These are phyloP conservation scores for Aspergillus versicolor DNA, from an alignment of 2,329 filamentous ascomycete genomes.

Conservation along the genomic window DNA sequence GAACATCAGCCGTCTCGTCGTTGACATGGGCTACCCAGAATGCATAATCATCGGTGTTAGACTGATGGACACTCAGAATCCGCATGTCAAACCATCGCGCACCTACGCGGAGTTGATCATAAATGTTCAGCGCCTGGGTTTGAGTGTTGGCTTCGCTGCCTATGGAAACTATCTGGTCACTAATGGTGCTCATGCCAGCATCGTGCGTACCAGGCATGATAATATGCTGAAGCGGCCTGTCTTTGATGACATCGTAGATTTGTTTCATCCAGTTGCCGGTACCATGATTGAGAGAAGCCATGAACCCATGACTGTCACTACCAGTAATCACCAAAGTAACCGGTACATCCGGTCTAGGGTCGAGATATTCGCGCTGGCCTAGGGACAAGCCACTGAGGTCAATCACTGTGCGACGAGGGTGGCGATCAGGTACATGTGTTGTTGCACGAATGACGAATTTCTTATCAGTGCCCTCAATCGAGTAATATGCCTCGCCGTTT, in stretches of 20 bases:
- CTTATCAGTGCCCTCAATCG: constrained; percentile 5
- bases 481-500: constrained; percentile 12
- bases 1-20: constrained; percentile 8
- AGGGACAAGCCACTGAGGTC: constrained; percentile 8
- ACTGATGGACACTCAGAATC: constrained; percentile 8
- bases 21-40: constrained; percentile 13
- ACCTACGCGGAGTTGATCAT: constrained; percentile 9
- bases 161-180: constrained; percentile 5
- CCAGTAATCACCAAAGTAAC: constrained; percentile 12
- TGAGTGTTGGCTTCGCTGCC: constrained; percentile 9
- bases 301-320: constrained; percentile 5
- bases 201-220: constrained; percentile 12
- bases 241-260: constrained; percentile 10
- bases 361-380: constrained; percentile 10
- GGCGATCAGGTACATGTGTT: constrained; percentile 5
- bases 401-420: constrained; percentile 9
- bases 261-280: constrained; percentile 7
- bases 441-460: constrained; percentile 10
- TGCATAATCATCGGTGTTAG: background rate
- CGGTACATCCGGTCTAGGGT: constrained; percentile 5
- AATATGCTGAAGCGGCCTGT: constrained; percentile 7
- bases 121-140: constrained; percentile 10
- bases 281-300: constrained; percentile 8
- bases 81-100: constrained; percentile 11
- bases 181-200: constrained; percentile 14